phyloP scores from a whole-genome alignment of 2,329 filamentous ascomycete species.

The Pseudogymnoascus sp. region DNA sequence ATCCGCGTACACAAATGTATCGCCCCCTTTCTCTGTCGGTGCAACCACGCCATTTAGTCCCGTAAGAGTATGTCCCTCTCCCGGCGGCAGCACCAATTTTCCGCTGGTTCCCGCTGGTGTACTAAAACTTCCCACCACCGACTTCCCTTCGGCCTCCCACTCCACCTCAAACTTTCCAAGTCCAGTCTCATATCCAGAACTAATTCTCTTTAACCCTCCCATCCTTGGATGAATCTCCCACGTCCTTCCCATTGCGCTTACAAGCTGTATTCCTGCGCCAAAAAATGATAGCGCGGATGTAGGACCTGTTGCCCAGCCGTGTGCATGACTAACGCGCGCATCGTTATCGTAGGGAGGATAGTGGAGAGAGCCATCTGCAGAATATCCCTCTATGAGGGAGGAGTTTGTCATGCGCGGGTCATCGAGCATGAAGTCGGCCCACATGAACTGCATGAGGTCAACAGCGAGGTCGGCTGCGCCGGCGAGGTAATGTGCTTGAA shows the following conservation, averaged over 20 bases:
- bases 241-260: constrained; percentile 21
- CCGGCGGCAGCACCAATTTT: constrained; percentile 10
- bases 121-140: not conserved
- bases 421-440: constrained; percentile 46
- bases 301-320: constrained; percentile 32
- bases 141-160: constrained; percentile 13
- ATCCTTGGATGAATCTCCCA: constrained; percentile 26
- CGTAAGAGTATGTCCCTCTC: not conserved
- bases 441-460: constrained; percentile 39
- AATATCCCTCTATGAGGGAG: constrained; percentile 37
- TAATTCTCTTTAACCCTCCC: constrained; percentile 29
- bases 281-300: constrained; percentile 27
- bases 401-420: constrained; percentile 34
- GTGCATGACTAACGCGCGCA: constrained; percentile 31
- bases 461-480: constrained; percentile 33
- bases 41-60: not conserved
- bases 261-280: constrained; percentile 28
- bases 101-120: constrained; percentile 12
- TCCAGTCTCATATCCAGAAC: constrained; percentile 33
- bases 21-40: not conserved
- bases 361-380: constrained; percentile 31
- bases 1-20: not conserved
- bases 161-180: constrained; percentile 31
- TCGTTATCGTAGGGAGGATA: constrained; percentile 29
- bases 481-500: constrained; percentile 38